A percentile compares a stretch with the other conserved stretches of the same genome.
phyloP scores from a whole-genome alignment of 495 filamentous ascomycete genomes.

The Corynascus novoguineensis region DNA sequence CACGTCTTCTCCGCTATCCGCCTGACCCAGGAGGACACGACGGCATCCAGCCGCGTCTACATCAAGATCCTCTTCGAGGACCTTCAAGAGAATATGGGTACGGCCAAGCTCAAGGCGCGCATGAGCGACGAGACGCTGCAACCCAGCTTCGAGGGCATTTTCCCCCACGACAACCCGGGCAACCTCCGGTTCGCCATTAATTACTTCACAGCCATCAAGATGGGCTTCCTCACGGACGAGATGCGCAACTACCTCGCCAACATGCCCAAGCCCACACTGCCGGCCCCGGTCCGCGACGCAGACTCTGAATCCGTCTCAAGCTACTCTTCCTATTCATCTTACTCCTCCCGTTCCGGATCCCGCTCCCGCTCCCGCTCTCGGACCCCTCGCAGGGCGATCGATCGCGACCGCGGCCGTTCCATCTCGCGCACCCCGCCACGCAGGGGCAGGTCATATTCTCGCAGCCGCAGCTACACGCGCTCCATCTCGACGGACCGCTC shows the following conservation, averaged over 20 bases:
- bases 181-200: slow-evolving; percentile 98
- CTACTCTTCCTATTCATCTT: slow-evolving; percentile 60
- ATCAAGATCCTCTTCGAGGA: slow-evolving; percentile 97
- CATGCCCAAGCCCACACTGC: slow-evolving; percentile 67
- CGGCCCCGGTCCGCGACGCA: slow-evolving; percentile 51
- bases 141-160: slow-evolving; percentile 76
- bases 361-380: slow-evolving; percentile 38
- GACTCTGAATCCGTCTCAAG: slow-evolving; percentile 60
- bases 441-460: slow-evolving; percentile 36
- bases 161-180: slow-evolving; percentile 80
- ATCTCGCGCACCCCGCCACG: slow-evolving; percentile 38
- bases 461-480: slow-evolving; percentile 34
- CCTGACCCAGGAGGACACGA: slow-evolving; percentile 95
- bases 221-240: slow-evolving; percentile 89
- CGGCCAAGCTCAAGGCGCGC: slow-evolving; percentile 67
- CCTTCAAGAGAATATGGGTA: slow-evolving; percentile 76
- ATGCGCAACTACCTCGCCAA: slow-evolving; percentile 90
- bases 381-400: slow-evolving; percentile 22
- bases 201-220: slow-evolving; percentile 95
- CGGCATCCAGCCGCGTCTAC: slow-evolving; percentile 90
- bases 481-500: slow-evolving; percentile 34
- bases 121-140: slow-evolving; percentile 72
- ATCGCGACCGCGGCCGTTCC: slow-evolving; percentile 25
- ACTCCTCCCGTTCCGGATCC: slow-evolving; percentile 49
- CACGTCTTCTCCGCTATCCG: slow-evolving; percentile 78